phyloP scores from a whole-genome alignment of 768 basidiomycete genomes.

The Lactifluus volemus region DNA sequence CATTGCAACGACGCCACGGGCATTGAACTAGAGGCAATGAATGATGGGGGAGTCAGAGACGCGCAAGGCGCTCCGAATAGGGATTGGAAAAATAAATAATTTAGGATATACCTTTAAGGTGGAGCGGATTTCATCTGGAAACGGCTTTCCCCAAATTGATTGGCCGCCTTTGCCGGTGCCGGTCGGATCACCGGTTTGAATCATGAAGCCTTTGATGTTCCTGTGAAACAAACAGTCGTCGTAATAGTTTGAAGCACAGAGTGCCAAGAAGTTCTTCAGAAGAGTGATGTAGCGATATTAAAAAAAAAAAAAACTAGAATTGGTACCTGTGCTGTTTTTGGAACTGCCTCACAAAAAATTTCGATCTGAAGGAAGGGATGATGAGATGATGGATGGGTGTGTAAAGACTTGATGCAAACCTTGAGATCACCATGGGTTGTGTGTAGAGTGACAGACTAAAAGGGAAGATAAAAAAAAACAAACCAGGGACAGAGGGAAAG shows the following conservation, averaged over 20 bases:
- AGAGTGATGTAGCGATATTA: neutral
- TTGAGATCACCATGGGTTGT: slow-evolving; percentile 94
- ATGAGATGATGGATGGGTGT: neutral
- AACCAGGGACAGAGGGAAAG: slow-evolving; percentile 1
- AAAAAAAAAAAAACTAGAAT: neutral
- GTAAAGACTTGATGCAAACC: slow-evolving; percentile 33
- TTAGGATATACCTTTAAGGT: slow-evolving; percentile 69
- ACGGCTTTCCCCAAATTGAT: slow-evolving; percentile 91
- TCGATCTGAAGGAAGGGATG: slow-evolving; percentile 55
- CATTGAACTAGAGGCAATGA: slow-evolving; percentile 64
- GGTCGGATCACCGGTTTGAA: slow-evolving; percentile 84
- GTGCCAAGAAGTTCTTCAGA: slow-evolving; percentile 83
- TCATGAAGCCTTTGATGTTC: slow-evolving; percentile 95
- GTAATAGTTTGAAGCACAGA: slow-evolving; percentile 86
- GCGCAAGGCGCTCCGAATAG: neutral
- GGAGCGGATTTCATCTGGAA: slow-evolving; percentile 85
- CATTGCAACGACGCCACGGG: slow-evolving; percentile 93
- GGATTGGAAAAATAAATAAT: slow-evolving; percentile 8
- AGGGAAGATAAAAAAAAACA: neutral
- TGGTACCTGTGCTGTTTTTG: slow-evolving; percentile 84
- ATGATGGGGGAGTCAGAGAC: neutral
- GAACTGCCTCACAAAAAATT: slow-evolving; percentile 94
- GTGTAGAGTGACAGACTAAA: slow-evolving; percentile 87
- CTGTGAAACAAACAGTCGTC: slow-evolving; percentile 83
- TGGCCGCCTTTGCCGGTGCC: slow-evolving; percentile 95